phyloP scores from a whole-genome alignment of 208 protist genomes.

The Trichomonas tenax region DNA sequence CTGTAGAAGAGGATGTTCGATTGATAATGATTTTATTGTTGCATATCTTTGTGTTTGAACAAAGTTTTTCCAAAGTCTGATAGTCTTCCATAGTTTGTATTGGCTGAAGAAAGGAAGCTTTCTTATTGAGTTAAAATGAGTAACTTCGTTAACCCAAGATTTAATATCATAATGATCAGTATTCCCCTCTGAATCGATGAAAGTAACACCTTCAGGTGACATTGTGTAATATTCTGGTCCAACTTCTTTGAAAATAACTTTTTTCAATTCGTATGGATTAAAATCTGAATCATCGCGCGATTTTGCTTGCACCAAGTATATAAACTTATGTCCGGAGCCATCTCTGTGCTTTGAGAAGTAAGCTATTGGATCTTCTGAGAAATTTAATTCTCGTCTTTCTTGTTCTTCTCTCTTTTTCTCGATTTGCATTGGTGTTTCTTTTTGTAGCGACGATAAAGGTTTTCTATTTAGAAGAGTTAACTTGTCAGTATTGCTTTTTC shows the following conservation, averaged over 20 bases:
- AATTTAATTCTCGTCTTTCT: neutral
- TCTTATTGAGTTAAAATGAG: neutral
- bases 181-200: neutral
- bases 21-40: neutral
- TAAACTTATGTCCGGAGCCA: neutral
- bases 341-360: neutral
- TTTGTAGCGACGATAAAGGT: neutral
- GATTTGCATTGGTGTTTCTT: neutral
- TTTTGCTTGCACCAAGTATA: neutral
- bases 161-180: neutral
- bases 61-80: neutral
- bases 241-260: neutral
- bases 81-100: neutral
- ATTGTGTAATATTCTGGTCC: neutral
- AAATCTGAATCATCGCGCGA: neutral
- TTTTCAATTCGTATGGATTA: neutral
- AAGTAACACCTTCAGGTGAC: neutral
- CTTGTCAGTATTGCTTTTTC: neutral
- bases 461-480: neutral
- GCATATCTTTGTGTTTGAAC: neutral
- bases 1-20: neutral
- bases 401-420: neutral
- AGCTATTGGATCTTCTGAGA: conserved; percentile 2
- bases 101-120: neutral
- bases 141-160: neutral